Percentiles rank a stretch among this genome's conserved stretches.
phyloP scores from a whole-genome alignment of 176 grass and related monocot genomes.

The Juncus inflexus region DNA sequence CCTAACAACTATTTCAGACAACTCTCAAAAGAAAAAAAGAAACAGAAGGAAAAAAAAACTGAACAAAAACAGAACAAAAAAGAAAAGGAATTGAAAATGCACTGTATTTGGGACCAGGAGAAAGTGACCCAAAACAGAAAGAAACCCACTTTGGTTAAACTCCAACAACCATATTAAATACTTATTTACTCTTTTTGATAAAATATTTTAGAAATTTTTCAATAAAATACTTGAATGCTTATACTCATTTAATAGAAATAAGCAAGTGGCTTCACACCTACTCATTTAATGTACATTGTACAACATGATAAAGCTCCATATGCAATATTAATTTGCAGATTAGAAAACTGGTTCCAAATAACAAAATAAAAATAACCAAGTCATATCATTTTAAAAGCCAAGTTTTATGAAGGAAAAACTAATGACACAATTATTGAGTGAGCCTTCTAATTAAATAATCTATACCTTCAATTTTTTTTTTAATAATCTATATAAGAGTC shows the following conservation, averaged over 20 bases:
- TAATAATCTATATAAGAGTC: no score
- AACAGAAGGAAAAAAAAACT: neutral
- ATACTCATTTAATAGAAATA: no score
- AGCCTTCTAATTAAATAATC: neutral
- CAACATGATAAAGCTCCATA: neutral
- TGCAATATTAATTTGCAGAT: neutral
- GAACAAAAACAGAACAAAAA: neutral
- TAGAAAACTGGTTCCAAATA: neutral
- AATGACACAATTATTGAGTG: neutral
- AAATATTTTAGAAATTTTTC: neutral
- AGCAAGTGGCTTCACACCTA: no score
- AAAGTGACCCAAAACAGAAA: conserved; percentile 28
- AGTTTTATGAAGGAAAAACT: neutral
- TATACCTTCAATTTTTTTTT: no score
- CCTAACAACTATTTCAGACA: conserved; percentile 23
- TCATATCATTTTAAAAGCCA: conserved; percentile 3
- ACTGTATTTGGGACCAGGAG: conserved; percentile 8
- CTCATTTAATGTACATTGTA: neutral
- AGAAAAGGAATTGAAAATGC: neutral
- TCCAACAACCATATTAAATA: conserved; percentile 21
- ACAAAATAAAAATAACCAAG: neutral
- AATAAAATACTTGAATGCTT: no score
- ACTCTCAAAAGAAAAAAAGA: neutral
- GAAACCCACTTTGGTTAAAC: conserved; percentile 16
- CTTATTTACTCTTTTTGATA: neutral